These are phyloP conservation scores for Talaromyces sp. DNA, from an alignment of 2,329 filamentous ascomycete species.

Conservation along the genomic window DNA sequence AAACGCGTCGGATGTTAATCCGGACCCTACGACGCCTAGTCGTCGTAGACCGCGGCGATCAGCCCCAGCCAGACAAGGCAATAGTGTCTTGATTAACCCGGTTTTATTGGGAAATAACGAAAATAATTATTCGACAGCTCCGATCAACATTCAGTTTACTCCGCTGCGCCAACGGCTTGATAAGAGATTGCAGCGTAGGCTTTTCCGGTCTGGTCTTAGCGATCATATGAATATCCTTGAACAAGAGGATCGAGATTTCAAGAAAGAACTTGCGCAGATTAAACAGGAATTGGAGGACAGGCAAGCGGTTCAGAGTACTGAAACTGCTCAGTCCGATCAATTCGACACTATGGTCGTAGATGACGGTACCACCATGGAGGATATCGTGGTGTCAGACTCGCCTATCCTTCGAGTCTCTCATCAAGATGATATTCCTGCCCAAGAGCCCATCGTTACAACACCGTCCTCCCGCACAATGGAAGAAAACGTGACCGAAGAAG, in stretches of 20 bases:
- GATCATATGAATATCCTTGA: constrained; percentile 42
- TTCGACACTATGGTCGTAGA: constrained; percentile 23
- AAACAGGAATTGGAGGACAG: constrained; percentile 18
- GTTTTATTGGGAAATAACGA: constrained; percentile 12
- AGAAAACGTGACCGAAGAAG: constrained; percentile 6
- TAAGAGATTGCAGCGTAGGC: constrained; percentile 35
- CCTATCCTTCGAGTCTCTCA: constrained; percentile 19
- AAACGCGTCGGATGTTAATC: constrained; percentile 9
- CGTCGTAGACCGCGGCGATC: constrained; percentile 28
- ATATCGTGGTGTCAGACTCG: constrained; percentile 25
- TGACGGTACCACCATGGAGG: constrained; percentile 21
- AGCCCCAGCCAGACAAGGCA: constrained; percentile 22
- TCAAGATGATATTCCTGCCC: neutral
- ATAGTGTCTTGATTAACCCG: constrained; percentile 17
- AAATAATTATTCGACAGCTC: constrained; percentile 6
- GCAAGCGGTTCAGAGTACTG: constrained; percentile 19
- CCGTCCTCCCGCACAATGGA: neutral
- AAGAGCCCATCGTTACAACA: neutral
- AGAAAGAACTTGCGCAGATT: constrained; percentile 20
- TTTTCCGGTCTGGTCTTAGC: constrained; percentile 40
- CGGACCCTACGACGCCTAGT: constrained; percentile 19
- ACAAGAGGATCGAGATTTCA: constrained; percentile 30
- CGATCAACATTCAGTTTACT: constrained; percentile 37
- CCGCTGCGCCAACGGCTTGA: constrained; percentile 40
- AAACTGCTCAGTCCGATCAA: constrained; percentile 12